phyloP scores from a whole-genome alignment of 495 filamentous ascomycete genomes.

The Penicillium waksmanii region DNA sequence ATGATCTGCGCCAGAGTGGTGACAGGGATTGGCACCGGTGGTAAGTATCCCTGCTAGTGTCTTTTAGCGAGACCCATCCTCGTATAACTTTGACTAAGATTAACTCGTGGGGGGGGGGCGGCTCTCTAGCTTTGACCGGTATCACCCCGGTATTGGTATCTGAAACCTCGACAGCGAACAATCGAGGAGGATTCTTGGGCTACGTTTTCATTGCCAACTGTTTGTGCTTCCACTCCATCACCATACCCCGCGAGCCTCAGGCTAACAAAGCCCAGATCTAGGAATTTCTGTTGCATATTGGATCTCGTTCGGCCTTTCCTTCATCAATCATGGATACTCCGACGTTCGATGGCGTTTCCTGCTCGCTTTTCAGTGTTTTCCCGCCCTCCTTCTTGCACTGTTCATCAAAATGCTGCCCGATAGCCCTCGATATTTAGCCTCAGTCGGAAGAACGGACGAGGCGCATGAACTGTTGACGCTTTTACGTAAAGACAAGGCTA shows the following conservation, averaged over 20 bases:
- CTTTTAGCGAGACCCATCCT: constrained; percentile 9
- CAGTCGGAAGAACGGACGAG: constrained; percentile 44
- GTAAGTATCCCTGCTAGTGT: constrained; percentile 23
- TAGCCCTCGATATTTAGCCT: constrained; percentile 49
- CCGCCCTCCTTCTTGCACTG: constrained; percentile 52
- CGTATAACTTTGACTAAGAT: constrained; percentile 10
- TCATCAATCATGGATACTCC: constrained; percentile 52
- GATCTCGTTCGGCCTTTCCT: constrained; percentile 62
- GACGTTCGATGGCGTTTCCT: constrained; percentile 59
- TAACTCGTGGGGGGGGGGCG: constrained; percentile 10
- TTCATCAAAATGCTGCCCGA: constrained; percentile 56
- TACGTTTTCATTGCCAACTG: constrained; percentile 59
- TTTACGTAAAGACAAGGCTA: constrained; percentile 26
- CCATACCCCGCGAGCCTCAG: not conserved
- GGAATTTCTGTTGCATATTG: constrained; percentile 66
- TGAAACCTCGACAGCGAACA: constrained; percentile 52
- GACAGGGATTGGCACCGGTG: constrained; percentile 59
- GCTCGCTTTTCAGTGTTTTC: constrained; percentile 58
- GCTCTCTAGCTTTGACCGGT: constrained; percentile 46
- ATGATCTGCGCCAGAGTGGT: constrained; percentile 59
- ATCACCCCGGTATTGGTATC: constrained; percentile 56
- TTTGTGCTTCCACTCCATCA: constrained; percentile 11
- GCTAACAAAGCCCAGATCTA: constrained; percentile 42
- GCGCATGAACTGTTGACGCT: constrained; percentile 38
- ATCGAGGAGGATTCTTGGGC: constrained; percentile 52